Conservation (phyloP, 257 asterid genomes). For the Knoxia roxburghii region DNA sequence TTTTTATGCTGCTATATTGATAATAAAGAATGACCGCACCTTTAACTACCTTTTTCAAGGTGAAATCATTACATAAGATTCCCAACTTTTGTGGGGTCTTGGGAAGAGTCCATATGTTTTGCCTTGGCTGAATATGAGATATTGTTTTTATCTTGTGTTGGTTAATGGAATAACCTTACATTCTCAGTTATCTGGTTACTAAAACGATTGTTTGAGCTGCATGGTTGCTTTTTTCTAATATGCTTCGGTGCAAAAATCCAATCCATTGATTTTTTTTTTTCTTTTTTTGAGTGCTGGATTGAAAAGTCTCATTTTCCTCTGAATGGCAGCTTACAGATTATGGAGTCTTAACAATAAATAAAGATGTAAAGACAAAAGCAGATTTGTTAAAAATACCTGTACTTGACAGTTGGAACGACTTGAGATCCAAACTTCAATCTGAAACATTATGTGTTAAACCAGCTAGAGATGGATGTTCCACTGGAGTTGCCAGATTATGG, state of each 20-base stretch:
- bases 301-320: slow-evolving; percentile 17
- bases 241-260: background rate
- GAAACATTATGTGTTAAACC: slow-evolving; percentile 76
- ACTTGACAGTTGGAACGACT: slow-evolving; percentile 53
- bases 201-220: background rate
- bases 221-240: background rate
- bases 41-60: background rate
- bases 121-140: background rate
- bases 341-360: slow-evolving; percentile 75
- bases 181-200: background rate
- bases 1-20: background rate
- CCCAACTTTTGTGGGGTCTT: background rate
- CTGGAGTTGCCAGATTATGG: slow-evolving; percentile 92
- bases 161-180: background rate
- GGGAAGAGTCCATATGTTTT: background rate
- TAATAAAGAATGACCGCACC: background rate
- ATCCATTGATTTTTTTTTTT: background rate
- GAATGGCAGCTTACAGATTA: slow-evolving; percentile 48
- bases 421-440: slow-evolving; percentile 56
- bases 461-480: slow-evolving; percentile 91
- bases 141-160: background rate
- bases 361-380: slow-evolving; percentile 54
- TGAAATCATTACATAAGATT: background rate
- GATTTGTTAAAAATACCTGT: slow-evolving; percentile 42
- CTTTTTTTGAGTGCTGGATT: too few relatives aligned